A percentile compares a stretch with the other conserved stretches of the same genome.
phyloP scores from a whole-genome alignment of 2,329 filamentous ascomycete species.

The Zymoseptoria brevis region DNA sequence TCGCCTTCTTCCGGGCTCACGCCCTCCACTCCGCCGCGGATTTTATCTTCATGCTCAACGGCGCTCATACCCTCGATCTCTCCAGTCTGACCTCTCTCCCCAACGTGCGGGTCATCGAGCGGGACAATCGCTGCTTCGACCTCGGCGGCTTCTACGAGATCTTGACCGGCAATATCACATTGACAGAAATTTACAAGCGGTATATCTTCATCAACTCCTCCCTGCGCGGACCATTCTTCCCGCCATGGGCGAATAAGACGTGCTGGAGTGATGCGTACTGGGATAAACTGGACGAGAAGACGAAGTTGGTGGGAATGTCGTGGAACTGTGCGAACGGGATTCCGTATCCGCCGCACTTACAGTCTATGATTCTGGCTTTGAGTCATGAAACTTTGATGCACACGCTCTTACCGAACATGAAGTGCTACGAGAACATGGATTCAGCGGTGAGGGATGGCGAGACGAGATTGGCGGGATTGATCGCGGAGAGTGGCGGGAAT shows the following conservation, averaged over 20 bases:
- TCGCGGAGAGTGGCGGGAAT: slow-evolving; percentile 8
- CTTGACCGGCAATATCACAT: background rate
- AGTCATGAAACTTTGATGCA: background rate
- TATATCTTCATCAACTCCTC: slow-evolving; percentile 13
- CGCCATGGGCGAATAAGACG: slow-evolving; percentile 4
- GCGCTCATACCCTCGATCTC: slow-evolving; percentile 7
- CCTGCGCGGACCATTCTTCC: slow-evolving; percentile 11
- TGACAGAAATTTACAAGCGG: slow-evolving; percentile 8
- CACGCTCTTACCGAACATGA: slow-evolving; percentile 8
- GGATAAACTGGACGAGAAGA: slow-evolving; percentile 7
- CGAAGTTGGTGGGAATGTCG: slow-evolving; percentile 10
- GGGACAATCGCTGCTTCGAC: slow-evolving; percentile 13
- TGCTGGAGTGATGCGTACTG: slow-evolving; percentile 17
- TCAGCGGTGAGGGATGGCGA: slow-evolving; percentile 9
- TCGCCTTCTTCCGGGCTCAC: slow-evolving; percentile 11
- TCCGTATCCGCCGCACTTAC: slow-evolving; percentile 7
- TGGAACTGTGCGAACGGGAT: slow-evolving; percentile 12
- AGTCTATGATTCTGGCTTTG: slow-evolving; percentile 13
- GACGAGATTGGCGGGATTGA: background rate
- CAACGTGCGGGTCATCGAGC: slow-evolving; percentile 10
- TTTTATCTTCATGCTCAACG: slow-evolving; percentile 16
- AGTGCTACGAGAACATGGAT: slow-evolving; percentile 9
- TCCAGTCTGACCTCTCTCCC: background rate
- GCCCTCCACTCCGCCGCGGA: slow-evolving; percentile 13
- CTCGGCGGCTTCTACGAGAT: slow-evolving; percentile 12